Evolutionary conservation across 2,329 filamentous ascomycete genomes (phyloP).

Genomic region (Colletotrichum simmondsii): DNA sequence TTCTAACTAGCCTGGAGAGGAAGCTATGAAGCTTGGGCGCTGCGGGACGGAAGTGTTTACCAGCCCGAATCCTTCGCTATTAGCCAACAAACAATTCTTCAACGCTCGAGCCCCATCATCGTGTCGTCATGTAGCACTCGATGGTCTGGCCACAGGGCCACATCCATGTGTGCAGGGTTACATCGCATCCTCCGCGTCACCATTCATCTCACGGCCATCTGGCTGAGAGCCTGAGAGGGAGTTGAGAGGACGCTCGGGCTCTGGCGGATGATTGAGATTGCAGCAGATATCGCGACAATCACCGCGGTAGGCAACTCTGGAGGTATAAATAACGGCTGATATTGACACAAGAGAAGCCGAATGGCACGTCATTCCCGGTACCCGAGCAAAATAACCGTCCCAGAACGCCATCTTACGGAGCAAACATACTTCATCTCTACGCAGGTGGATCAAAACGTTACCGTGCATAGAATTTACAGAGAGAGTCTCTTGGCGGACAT

Average conservation of each 20-base stretch:
- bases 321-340: neutral
- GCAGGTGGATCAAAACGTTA: neutral
- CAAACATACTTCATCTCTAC: neutral
- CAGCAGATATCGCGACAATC: neutral
- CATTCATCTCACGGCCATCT: conserved; percentile 10
- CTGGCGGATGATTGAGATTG: neutral
- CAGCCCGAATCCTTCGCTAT: neutral
- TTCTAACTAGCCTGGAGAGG: neutral
- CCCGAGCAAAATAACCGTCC: neutral
- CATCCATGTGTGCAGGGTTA: conserved; percentile 16
- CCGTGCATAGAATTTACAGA: too few species aligned
- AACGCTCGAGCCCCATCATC: conserved; percentile 10
- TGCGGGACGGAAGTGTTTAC: neutral
- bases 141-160: neutral
- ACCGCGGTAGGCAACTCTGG: neutral
- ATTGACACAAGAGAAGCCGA: neutral
- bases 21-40: neutral
- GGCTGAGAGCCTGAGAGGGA: neutral
- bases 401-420: too few species aligned
- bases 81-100: neutral
- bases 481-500: neutral
- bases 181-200: conserved; percentile 19
- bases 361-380: neutral
- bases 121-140: conserved; percentile 18
- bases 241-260: neutral